These are phyloP conservation scores for Neonectria faginata DNA, from an alignment of 2,329 filamentous ascomycete species.

Conservation along the genomic window DNA sequence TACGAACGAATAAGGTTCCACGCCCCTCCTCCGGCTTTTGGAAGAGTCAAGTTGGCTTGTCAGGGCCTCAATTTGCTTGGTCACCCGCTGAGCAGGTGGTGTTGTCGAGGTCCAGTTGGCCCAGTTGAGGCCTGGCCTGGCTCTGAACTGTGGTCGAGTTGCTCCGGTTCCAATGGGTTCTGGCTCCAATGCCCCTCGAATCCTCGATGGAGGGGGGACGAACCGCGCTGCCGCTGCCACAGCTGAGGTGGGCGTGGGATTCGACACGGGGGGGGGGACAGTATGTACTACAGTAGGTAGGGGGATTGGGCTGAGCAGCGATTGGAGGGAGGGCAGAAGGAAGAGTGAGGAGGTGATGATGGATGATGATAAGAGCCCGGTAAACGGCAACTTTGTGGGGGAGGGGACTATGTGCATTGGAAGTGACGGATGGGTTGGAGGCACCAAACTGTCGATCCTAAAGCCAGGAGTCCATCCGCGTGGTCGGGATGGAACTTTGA, in stretches of 20 bases:
- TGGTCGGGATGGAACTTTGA: slow-evolving; percentile 3
- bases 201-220: slow-evolving; percentile 6
- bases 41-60: slow-evolving; percentile 14
- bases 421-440: neutral
- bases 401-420: neutral
- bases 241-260: slow-evolving; percentile 17
- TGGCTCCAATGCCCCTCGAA: neutral
- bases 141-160: neutral
- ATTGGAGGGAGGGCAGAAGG: slow-evolving; percentile 17
- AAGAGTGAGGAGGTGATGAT: neutral
- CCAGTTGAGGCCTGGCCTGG: neutral
- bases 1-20: slow-evolving; percentile 44
- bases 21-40: slow-evolving; percentile 36
- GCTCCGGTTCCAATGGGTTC: neutral
- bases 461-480: neutral
- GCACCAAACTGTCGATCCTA: neutral
- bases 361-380: slow-evolving; percentile 19
- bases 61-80: neutral
- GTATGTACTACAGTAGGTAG: neutral
- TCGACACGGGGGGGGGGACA: slow-evolving; percentile 11
- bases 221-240: slow-evolving; percentile 22
- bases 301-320: slow-evolving; percentile 10
- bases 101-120: neutral
- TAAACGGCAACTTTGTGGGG: neutral
- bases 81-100: neutral